A percentile compares a stretch with the other conserved stretches of the same genome.
Evolutionary conservation across 495 filamentous ascomycete species (phyloP).

Genomic region (Penicillium roqueforti): DNA sequence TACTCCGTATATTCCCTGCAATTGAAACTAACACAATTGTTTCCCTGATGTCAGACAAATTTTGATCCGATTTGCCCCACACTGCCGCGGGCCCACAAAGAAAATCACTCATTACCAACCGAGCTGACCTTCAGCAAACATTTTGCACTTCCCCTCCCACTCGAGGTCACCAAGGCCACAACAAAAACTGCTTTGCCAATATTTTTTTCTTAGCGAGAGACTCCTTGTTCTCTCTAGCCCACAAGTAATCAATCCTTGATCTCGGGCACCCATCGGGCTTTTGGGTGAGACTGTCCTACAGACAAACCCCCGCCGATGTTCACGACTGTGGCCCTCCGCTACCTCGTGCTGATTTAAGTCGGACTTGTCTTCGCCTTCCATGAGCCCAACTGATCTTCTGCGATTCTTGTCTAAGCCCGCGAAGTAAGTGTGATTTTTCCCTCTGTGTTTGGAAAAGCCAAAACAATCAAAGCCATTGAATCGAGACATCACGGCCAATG

Average conservation of each 20-base stretch:
- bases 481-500: background rate
- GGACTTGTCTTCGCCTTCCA: conserved; percentile 53
- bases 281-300: conserved; percentile 14
- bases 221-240: background rate
- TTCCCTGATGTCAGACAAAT: conserved; percentile 29
- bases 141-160: conserved; percentile 19
- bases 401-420: conserved; percentile 94
- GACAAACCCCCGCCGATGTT: conserved; percentile 33
- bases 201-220: conserved; percentile 8
- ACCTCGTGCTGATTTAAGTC: conserved; percentile 37
- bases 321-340: conserved; percentile 34
- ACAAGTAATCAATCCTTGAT: conserved; percentile 15
- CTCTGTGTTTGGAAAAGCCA: background rate
- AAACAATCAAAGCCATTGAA: background rate
- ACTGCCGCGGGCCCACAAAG: conserved; percentile 26
- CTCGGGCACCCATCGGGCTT: conserved; percentile 24
- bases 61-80: conserved; percentile 27
- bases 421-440: conserved; percentile 60
- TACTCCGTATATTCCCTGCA: background rate
- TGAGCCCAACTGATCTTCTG: conserved; percentile 89
- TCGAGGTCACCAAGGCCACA: conserved; percentile 13
- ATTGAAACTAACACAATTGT: background rate
- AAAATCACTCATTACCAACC: conserved; percentile 30
- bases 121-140: conserved; percentile 19
- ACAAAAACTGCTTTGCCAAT: conserved; percentile 2